These are phyloP conservation scores for Beta macrorhiza DNA, from an alignment of 179 eudicot genomes.

Conservation along the genomic window DNA sequence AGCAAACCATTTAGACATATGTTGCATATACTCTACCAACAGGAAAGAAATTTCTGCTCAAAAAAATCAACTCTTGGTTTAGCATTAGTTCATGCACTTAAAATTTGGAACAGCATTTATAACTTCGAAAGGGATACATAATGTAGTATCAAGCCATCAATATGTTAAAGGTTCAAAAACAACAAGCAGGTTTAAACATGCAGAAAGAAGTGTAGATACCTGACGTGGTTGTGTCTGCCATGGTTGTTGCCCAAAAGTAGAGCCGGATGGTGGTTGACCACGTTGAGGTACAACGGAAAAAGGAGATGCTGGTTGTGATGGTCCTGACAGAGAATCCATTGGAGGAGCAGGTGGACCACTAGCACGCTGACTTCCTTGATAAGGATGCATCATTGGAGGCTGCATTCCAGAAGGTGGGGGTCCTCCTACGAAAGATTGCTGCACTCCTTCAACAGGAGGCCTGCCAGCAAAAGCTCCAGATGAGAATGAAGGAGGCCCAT, in stretches of 20 bases:
- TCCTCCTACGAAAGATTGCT: constrained; percentile 41
- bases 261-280: constrained; percentile 44
- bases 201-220: constrained; percentile 36
- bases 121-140: background rate
- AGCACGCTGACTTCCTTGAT: constrained; percentile 40
- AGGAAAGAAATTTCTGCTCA: background rate
- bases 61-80: background rate
- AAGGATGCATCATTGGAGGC: constrained; percentile 32
- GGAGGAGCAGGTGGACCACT: constrained; percentile 40
- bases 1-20: background rate
- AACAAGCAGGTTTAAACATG: background rate
- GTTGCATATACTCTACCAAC: background rate
- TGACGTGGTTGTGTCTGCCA: constrained; percentile 69
- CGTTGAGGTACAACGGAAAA: constrained; percentile 39
- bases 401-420: constrained; percentile 40
- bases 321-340: constrained; percentile 42
- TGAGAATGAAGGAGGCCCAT: constrained; percentile 62
- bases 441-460: constrained; percentile 44
- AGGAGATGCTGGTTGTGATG: constrained; percentile 43
- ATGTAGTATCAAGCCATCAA: background rate
- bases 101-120: constrained; percentile 2
- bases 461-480: constrained; percentile 50
- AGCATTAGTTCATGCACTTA: background rate
- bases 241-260: constrained; percentile 60
- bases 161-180: background rate